Evolutionary conservation across 2,329 filamentous ascomycete genomes (phyloP).

Genomic region (Zasmidium citrigriseum): DNA sequence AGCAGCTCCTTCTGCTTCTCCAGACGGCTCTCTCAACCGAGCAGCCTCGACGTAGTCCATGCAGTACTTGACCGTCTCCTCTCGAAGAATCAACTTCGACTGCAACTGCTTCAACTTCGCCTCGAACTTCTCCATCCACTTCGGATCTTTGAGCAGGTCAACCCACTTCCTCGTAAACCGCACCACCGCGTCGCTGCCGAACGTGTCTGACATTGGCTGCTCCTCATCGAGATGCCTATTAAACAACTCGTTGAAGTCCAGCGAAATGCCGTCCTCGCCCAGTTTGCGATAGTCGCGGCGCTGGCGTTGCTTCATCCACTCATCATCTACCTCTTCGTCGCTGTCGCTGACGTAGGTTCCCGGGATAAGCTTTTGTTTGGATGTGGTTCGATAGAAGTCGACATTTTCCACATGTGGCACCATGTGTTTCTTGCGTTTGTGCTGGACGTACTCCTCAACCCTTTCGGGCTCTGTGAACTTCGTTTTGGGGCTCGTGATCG

Average conservation of each 20-base stretch:
- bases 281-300: constrained; percentile 26
- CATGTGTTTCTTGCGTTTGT: constrained; percentile 31
- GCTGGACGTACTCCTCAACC: constrained; percentile 22
- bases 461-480: constrained; percentile 18
- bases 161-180: constrained; percentile 39
- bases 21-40: background rate
- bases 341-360: constrained; percentile 45
- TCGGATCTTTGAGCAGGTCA: constrained; percentile 24
- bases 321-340: constrained; percentile 44
- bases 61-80: constrained; percentile 18
- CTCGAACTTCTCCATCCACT: constrained; percentile 30
- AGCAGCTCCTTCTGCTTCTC: background rate
- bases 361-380: constrained; percentile 40
- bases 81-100: constrained; percentile 10
- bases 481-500: constrained; percentile 2
- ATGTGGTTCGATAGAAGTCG: constrained; percentile 42
- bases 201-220: constrained; percentile 34
- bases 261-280: constrained; percentile 26
- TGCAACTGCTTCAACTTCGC: constrained; percentile 37
- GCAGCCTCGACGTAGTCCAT: constrained; percentile 4
- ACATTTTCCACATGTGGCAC: constrained; percentile 41
- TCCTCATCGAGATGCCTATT: constrained; percentile 42
- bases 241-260: constrained; percentile 39
- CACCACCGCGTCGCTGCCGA: constrained; percentile 40
- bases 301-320: constrained; percentile 39